These are phyloP conservation scores for Pseudoneurospora amorphoporcata DNA, from an alignment of 495 filamentous ascomycete species.

Conservation along the genomic window DNA sequence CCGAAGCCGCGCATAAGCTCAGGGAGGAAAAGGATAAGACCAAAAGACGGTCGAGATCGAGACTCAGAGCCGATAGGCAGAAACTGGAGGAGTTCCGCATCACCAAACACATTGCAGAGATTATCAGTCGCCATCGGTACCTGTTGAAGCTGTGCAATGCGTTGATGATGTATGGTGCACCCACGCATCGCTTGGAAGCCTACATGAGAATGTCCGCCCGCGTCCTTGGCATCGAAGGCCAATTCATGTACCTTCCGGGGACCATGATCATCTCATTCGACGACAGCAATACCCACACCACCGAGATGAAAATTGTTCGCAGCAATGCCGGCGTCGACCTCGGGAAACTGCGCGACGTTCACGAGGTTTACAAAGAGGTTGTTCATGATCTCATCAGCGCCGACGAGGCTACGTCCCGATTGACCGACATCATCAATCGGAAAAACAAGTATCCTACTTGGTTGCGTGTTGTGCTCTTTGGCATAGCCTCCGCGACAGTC, in stretches of 20 bases:
- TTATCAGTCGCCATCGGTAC: conserved; percentile 71
- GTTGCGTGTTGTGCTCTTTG: conserved; percentile 73
- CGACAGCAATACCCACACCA: conserved; percentile 79
- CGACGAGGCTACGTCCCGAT: conserved; percentile 64
- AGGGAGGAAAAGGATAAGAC: conserved; percentile 21
- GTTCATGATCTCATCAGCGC: conserved; percentile 80
- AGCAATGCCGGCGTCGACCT: conserved; percentile 70
- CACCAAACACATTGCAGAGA: conserved; percentile 81
- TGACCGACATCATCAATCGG: conserved; percentile 55
- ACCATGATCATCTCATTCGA: conserved; percentile 97
- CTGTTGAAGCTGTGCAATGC: conserved; percentile 76
- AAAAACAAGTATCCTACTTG: conserved; percentile 57
- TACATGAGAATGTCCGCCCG: conserved; percentile 88
- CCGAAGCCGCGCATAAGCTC: conserved; percentile 23
- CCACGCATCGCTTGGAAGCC: conserved; percentile 64
- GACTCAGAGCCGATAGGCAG: conserved; percentile 16
- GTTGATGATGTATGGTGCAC: conserved; percentile 76
- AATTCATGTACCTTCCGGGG: conserved; percentile 86
- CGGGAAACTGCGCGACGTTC: conserved; percentile 71
- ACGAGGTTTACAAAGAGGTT: conserved; percentile 88
- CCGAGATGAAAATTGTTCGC: conserved; percentile 83
- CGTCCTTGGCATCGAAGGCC: conserved; percentile 80
- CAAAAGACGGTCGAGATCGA: conserved; percentile 31
- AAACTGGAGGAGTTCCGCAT: conserved; percentile 65
- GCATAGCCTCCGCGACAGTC: conserved; percentile 64